Percentiles rank a stretch among this genome's conserved stretches.
Conservation (phyloP, 129 eudicot species). For the Erigeron canadensis region DNA sequence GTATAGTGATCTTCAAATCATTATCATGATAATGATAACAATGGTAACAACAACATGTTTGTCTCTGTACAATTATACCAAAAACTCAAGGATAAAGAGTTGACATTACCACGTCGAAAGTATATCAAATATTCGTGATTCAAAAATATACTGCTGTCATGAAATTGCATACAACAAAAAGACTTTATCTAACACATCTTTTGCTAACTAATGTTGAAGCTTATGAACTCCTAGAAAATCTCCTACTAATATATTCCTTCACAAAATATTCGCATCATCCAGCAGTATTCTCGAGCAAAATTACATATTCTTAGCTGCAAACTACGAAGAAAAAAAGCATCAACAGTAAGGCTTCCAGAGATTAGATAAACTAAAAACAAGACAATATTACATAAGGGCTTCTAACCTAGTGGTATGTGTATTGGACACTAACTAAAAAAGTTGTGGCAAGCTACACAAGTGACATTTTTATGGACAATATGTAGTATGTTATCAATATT, state of each 20-base stretch:
- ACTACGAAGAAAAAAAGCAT: not conserved
- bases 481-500: no score
- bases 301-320: conserved; percentile 88
- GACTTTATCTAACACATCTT: conserved; percentile 7
- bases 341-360: not conserved
- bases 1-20: not conserved
- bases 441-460: no score
- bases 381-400: not conserved
- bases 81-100: not conserved
- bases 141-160: not conserved
- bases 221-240: not conserved
- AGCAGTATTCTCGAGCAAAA: conserved; percentile 80
- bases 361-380: not conserved
- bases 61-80: not conserved
- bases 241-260: not conserved
- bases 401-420: no score
- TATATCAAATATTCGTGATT: not conserved
- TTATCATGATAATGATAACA: not conserved
- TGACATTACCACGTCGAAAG: no score
- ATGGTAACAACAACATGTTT: not conserved
- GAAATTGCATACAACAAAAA: conserved; percentile 18
- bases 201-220: not conserved
- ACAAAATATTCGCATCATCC: conserved; percentile 29
- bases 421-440: no score
- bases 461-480: no score